phyloP scores from a whole-genome alignment of 208 protist genomes.

The Strigomonas culicis region DNA sequence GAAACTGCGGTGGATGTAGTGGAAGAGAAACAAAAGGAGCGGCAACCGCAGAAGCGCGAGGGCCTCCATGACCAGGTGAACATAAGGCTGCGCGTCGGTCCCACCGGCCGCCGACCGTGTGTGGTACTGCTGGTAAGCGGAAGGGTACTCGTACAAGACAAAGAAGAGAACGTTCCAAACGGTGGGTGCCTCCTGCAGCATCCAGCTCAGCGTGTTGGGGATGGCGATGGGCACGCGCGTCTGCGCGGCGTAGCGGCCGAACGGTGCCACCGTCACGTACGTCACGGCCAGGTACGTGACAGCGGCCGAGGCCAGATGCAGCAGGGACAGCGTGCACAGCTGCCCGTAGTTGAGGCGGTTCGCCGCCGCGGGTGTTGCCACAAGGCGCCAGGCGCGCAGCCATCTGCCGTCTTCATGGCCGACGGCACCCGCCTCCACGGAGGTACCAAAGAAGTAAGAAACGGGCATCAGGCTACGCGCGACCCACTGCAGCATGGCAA shows the following conservation, averaged over 20 bases:
- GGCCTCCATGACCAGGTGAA: conserved; percentile 14
- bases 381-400: background rate
- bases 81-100: conserved; percentile 9
- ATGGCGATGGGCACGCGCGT: conserved; percentile 17
- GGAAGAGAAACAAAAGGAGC: conserved; percentile 57
- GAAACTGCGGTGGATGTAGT: conserved; percentile 73
- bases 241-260: conserved; percentile 12
- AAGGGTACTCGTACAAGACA: conserved; percentile 47
- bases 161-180: conserved; percentile 64
- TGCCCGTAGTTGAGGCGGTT: conserved; percentile 19
- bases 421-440: background rate
- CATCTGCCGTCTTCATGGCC: background rate
- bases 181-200: conserved; percentile 70
- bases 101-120: conserved; percentile 6
- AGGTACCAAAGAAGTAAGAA: background rate
- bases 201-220: conserved; percentile 48
- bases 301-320: conserved; percentile 28
- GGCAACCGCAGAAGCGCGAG: conserved; percentile 26
- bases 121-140: conserved; percentile 16
- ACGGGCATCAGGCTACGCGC: background rate
- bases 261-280: conserved; percentile 31
- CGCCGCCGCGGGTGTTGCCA: background rate
- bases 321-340: conserved; percentile 12
- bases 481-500: background rate
- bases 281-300: conserved; percentile 28